Evolutionary conservation across 192 early-diverging fungal genomes (phyloP).

Genomic region (Linnemannia hyalina): DNA sequence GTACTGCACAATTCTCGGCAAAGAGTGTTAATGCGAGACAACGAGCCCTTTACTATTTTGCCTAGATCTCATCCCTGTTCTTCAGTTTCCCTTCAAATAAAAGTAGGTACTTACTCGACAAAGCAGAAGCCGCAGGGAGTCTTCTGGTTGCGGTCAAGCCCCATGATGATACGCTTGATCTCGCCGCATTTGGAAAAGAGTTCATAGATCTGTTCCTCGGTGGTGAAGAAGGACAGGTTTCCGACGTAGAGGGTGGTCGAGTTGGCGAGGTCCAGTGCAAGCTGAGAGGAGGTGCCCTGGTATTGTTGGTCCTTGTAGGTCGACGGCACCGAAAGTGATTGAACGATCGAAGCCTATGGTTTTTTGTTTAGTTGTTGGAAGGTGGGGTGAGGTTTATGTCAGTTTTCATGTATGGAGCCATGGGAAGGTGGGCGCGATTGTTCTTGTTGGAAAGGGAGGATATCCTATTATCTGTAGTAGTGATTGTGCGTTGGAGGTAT

Average conservation of each 20-base stretch:
- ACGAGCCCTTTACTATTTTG: too few species aligned
- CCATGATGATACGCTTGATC: constrained; percentile 99
- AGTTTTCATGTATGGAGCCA: neutral
- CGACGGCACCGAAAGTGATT: constrained; percentile 74
- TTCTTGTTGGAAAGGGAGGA: neutral
- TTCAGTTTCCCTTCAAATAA: neutral
- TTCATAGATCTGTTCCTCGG: constrained; percentile 98
- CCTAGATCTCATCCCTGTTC: neutral
- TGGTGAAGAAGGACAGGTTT: constrained; percentile 97
- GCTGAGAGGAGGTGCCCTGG: constrained; percentile 65
- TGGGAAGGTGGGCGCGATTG: neutral
- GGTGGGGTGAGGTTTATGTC: neutral
- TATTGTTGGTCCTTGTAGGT: constrained; percentile 90
- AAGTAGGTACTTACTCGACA: constrained; percentile 83
- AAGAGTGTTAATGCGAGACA: too few species aligned
- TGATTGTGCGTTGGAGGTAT: neutral
- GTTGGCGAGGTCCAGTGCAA: constrained; percentile 64
- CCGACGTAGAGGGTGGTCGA: constrained; percentile 95
- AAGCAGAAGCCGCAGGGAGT: constrained; percentile 99
- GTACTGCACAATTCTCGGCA: neutral
- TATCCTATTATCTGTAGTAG: neutral
- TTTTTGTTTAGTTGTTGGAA: neutral
- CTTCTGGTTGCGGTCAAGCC: constrained; percentile 90
- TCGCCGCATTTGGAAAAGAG: constrained; percentile 97
- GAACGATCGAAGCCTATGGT: constrained; percentile 56